Conservation (phyloP, 2,329 filamentous ascomycete species). For the Colletotrichum lupini region DNA sequence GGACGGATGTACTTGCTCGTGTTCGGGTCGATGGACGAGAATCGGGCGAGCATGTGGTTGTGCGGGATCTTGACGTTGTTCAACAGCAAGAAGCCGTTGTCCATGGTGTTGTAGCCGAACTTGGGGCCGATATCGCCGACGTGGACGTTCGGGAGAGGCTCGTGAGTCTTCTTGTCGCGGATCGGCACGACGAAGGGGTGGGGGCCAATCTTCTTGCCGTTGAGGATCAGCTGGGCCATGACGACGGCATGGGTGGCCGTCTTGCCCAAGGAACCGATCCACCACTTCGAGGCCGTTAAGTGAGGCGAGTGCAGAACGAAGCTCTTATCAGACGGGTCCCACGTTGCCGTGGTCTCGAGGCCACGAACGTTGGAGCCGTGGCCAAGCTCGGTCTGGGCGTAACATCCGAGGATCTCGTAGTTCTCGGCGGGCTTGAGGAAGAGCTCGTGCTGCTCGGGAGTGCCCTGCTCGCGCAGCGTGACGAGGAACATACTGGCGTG, state of each 20-base stretch:
- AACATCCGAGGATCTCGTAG: slow-evolving; percentile 82
- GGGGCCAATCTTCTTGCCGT: slow-evolving; percentile 76
- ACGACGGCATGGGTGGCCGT: slow-evolving; percentile 83
- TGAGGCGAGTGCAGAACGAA: slow-evolving; percentile 80
- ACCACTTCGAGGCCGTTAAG: slow-evolving; percentile 84
- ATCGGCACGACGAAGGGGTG: slow-evolving; percentile 85
- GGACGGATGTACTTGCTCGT: slow-evolving; percentile 76
- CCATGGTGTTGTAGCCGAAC: slow-evolving; percentile 84
- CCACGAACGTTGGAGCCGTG: slow-evolving; percentile 83
- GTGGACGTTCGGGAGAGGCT: slow-evolving; percentile 75
- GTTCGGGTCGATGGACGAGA: slow-evolving; percentile 70
- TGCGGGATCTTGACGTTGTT: slow-evolving; percentile 82
- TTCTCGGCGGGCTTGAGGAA: slow-evolving; percentile 76
- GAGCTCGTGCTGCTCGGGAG: slow-evolving; percentile 77
- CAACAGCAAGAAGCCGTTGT: slow-evolving; percentile 83
- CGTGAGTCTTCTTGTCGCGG: slow-evolving; percentile 75
- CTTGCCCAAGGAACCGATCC: slow-evolving; percentile 82
- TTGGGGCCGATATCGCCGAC: slow-evolving; percentile 86
- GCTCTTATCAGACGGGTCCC: slow-evolving; percentile 78
- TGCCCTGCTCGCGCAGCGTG: slow-evolving; percentile 78
- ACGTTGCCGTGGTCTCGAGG: slow-evolving; percentile 78
- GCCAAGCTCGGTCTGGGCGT: slow-evolving; percentile 83
- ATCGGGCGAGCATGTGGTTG: slow-evolving; percentile 63
- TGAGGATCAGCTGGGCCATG: slow-evolving; percentile 79
- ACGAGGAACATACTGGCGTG: slow-evolving; percentile 66